Conservation (phyloP, 164 flowering plant species). For the Santalum album region DNA sequence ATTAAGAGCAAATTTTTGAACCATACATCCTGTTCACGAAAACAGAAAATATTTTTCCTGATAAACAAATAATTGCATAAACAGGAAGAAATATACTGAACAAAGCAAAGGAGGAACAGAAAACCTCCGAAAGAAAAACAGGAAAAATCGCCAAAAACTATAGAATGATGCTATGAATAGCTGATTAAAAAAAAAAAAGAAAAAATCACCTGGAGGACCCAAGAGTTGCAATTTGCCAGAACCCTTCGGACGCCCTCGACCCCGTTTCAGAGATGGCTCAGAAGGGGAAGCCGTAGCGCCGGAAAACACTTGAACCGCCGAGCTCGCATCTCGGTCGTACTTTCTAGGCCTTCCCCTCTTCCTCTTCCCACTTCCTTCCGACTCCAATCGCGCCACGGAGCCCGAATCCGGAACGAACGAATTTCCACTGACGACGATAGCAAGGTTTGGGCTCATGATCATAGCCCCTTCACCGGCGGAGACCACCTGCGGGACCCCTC, state of each 20-base stretch:
- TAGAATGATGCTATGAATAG: too few relatives aligned
- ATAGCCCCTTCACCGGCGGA: background rate
- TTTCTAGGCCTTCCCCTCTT: constrained; percentile 23
- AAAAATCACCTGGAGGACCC: constrained; percentile 13
- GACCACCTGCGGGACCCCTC: background rate
- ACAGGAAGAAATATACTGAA: too few relatives aligned
- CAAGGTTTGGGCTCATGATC: background rate
- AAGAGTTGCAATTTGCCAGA: constrained; percentile 9
- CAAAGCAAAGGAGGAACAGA: too few relatives aligned
- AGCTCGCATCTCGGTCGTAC: background rate
- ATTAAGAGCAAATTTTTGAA: too few relatives aligned
- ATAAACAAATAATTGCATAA: too few relatives aligned
- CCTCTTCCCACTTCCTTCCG: constrained; percentile 3
- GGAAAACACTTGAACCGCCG: background rate
- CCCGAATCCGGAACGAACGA: background rate
- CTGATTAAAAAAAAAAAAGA: too few relatives aligned
- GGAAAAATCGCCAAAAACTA: too few relatives aligned
- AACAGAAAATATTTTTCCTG: too few relatives aligned
- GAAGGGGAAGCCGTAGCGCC: background rate
- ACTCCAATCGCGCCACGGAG: background rate
- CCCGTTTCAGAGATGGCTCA: constrained; percentile 1
- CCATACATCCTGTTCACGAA: too few relatives aligned
- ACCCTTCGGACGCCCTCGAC: constrained; percentile 16
- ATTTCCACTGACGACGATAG: background rate
- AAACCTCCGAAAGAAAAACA: too few relatives aligned